Evolutionary conservation across 2,329 filamentous ascomycete genomes (phyloP).

Genomic region (Westerdykella sp.): DNA sequence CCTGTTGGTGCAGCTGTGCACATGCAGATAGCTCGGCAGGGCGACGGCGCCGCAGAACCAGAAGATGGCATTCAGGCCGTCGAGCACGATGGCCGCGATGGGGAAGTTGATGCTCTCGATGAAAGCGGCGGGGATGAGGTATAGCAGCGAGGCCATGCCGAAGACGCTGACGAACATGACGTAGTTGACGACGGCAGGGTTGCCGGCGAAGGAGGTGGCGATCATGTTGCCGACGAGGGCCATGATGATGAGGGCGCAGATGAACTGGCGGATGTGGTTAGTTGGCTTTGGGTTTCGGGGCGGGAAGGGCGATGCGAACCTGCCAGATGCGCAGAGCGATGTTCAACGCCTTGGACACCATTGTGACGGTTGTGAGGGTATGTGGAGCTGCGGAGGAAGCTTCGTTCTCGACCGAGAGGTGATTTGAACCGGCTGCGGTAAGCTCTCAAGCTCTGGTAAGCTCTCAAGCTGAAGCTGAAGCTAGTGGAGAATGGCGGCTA

Average conservation of each 20-base stretch:
- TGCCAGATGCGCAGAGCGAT: conserved; percentile 39
- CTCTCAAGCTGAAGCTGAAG: too few relatives aligned
- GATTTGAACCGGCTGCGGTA: too few relatives aligned
- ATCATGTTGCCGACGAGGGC: conserved; percentile 60
- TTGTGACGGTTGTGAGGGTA: conserved; percentile 12
- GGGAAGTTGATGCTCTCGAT: conserved; percentile 50
- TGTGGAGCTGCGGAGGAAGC: too few relatives aligned
- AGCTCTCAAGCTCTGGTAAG: too few relatives aligned
- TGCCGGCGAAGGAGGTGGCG: conserved; percentile 46
- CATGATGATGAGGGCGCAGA: conserved; percentile 56
- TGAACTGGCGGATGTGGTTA: conserved; percentile 40
- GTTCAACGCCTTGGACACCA: conserved; percentile 39
- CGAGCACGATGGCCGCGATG: conserved; percentile 50
- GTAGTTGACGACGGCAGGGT: conserved; percentile 53
- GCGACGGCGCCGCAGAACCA: conserved; percentile 66
- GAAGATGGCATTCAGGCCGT: conserved; percentile 58
- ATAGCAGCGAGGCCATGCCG: conserved; percentile 59
- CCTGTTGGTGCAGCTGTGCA: conserved; percentile 59
- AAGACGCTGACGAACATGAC: conserved; percentile 65
- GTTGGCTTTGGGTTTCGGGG: conserved; percentile 1
- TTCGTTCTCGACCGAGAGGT: too few relatives aligned
- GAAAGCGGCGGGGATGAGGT: conserved; percentile 54
- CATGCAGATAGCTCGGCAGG: conserved; percentile 61
- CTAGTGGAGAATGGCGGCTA: too few relatives aligned
- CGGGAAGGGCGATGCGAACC: conserved; percentile 23